Conservation (phyloP, 805 yeast species). For the Schizosaccharomyces osmophilus region DNA sequence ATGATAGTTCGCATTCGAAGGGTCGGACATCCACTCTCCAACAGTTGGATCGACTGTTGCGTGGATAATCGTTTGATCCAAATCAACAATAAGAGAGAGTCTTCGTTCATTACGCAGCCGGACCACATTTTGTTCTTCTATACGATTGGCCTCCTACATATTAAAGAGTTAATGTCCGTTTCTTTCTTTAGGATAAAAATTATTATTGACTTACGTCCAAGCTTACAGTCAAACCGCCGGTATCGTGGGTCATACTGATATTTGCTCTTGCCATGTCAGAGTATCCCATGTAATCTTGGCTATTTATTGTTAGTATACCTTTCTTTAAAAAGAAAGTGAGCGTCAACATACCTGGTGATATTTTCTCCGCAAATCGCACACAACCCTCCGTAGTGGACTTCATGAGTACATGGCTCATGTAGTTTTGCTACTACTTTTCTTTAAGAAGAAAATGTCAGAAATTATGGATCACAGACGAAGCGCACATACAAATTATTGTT, state of each 20-base stretch:
- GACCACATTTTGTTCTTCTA: constrained; percentile 43
- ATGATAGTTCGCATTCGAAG: constrained; percentile 59
- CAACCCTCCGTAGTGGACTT: constrained; percentile 81
- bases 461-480: not conserved
- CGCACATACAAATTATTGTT: not conserved
- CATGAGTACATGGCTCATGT: constrained; percentile 67
- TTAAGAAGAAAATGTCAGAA: not conserved
- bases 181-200: not conserved
- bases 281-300: constrained; percentile 50
- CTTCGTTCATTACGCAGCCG: constrained; percentile 37
- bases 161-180: not conserved
- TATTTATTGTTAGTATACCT: constrained; percentile 9
- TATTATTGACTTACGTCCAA: constrained; percentile 11
- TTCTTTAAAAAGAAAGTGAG: not conserved
- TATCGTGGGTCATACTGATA: constrained; percentile 72
- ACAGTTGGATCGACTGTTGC: constrained; percentile 96
- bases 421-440: not conserved
- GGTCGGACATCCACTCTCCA: constrained; percentile 83
- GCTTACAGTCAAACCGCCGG: constrained; percentile 60
- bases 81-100: constrained; percentile 75
- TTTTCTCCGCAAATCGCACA: constrained; percentile 82
- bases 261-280: constrained; percentile 52
- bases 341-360: constrained; percentile 16
- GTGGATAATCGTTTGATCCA: constrained; percentile 92
- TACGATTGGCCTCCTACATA: constrained; percentile 56